phyloP scores from a whole-genome alignment of 1,139 yeast species.

The Kodamaea derodonti region DNA sequence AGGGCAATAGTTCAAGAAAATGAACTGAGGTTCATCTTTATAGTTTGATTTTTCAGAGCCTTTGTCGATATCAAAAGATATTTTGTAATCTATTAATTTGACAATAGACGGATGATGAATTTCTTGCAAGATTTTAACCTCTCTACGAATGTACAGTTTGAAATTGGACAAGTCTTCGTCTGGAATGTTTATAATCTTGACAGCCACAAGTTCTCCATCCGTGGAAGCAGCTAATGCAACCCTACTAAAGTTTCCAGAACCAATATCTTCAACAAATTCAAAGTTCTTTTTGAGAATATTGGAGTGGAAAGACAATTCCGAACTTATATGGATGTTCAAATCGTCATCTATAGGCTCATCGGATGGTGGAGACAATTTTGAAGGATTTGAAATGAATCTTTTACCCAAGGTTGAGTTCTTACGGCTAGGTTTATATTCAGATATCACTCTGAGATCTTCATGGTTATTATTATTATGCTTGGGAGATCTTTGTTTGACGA shows the following conservation, averaged over 20 bases:
- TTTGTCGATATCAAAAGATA: slow-evolving; percentile 6
- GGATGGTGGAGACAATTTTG: slow-evolving; percentile 1
- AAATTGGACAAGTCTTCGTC: slow-evolving; percentile 34
- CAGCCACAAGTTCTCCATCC: slow-evolving; percentile 27
- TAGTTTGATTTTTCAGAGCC: slow-evolving; percentile 5
- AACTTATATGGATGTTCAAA: background rate
- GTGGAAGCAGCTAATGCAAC: slow-evolving; percentile 44
- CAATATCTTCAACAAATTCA: slow-evolving; percentile 34
- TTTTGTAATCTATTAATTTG: background rate
- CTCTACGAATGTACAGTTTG: slow-evolving; percentile 71
- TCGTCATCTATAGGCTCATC: background rate
- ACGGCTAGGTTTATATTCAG: slow-evolving; percentile 35
- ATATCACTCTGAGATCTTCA: slow-evolving; percentile 19
- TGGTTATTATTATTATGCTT: background rate
- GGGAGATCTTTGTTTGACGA: slow-evolving; percentile 1
- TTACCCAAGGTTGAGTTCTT: slow-evolving; percentile 18
- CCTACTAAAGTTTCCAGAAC: slow-evolving; percentile 58
- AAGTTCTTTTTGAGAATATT: slow-evolving; percentile 12
- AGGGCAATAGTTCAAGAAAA: slow-evolving; percentile 69
- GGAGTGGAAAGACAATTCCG: slow-evolving; percentile 2
- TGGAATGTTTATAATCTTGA: slow-evolving; percentile 40
- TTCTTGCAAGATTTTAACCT: slow-evolving; percentile 58
- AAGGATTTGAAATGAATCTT: slow-evolving; percentile 19
- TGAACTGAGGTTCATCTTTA: slow-evolving; percentile 34
- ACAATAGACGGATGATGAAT: slow-evolving; percentile 42